Evolutionary conservation across 345 rosid species (phyloP), one percentile per base, ranked within the genome.

Genomic region (Citrus trifoliata): DNA sequence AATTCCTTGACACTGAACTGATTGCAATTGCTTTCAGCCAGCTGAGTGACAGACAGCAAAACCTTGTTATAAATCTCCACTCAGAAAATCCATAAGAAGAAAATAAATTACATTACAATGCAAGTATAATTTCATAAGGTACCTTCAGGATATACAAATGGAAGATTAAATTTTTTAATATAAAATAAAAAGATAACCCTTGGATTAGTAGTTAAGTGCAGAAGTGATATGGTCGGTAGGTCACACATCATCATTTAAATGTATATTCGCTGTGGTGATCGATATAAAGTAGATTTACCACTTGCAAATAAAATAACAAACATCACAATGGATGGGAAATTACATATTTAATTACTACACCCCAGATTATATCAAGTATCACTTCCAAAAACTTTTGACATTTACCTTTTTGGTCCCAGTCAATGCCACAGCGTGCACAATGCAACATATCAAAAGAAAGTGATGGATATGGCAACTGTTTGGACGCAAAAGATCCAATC

Each of bases 361-460:
- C 6, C 6, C n/a, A 38, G 18, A 73, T 37, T 42, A 30, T 19
- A 63, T 30, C 18, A 40, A 18, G 40, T 18, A 61, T 19, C 6
- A 40, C 2, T 27, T 27, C 77, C 18, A n/a, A 22, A 12, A 46
- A 19, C 55, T 63, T 63, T 64, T 53, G 71, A 51, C 67, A 35
- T 37, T 66, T 93, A 97, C 99, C 99, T 89, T 94, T 94, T 80
- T 82, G 85, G 89, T 97, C 98, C 99, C 98, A 97, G 75, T 94
- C 98, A 83, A 97, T 76, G 67, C 97, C 94, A 46, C 99, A 97
- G 61, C 95, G 80, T 76, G 89, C 91, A 88, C 99, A 97, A 84
- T 97, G 99, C 90, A 97, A 77, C 99, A 97, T 93, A 80, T 97
- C 99, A 82, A 93, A 97, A 73, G 98, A 93, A 83, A 97, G 98